phyloP scores from a whole-genome alignment of 768 basidiomycete genomes.

The Gymnopilus dilepis region DNA sequence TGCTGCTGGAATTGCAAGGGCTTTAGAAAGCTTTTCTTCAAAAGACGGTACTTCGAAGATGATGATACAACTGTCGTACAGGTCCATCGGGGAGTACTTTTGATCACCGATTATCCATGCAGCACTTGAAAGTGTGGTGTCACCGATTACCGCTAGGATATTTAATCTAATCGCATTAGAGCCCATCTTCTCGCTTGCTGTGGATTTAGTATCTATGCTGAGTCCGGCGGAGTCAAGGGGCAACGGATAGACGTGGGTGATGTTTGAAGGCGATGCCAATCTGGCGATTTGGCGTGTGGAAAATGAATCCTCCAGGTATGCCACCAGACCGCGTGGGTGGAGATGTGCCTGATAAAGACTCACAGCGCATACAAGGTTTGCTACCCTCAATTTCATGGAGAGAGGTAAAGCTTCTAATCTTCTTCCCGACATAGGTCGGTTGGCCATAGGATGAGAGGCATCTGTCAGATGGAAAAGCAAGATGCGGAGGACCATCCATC shows the following conservation, averaged over 20 bases:
- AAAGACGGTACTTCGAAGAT: constrained; percentile 15
- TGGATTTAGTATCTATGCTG: no score
- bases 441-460: constrained; percentile 5
- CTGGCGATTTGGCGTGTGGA: background rate
- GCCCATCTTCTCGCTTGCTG: background rate
- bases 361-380: background rate
- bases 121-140: constrained; percentile 28
- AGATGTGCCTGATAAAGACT: background rate
- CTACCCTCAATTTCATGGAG: background rate
- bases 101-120: constrained; percentile 29
- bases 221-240: no score
- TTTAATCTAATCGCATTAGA: background rate
- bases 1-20: background rate
- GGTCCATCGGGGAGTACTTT: constrained; percentile 24
- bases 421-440: constrained; percentile 1
- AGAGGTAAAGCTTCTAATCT: background rate
- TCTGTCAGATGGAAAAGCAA: constrained; percentile 27
- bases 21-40: no score
- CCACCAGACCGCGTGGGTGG: background rate
- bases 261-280: background rate
- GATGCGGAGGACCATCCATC: constrained; percentile 29
- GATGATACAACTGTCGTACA: constrained; percentile 35
- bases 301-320: background rate
- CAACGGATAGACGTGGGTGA: background rate
- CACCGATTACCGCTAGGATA: constrained; percentile 30